phyloP scores from a whole-genome alignment of 306 rosid genomes.

The Fragaria nilgerrensis region DNA sequence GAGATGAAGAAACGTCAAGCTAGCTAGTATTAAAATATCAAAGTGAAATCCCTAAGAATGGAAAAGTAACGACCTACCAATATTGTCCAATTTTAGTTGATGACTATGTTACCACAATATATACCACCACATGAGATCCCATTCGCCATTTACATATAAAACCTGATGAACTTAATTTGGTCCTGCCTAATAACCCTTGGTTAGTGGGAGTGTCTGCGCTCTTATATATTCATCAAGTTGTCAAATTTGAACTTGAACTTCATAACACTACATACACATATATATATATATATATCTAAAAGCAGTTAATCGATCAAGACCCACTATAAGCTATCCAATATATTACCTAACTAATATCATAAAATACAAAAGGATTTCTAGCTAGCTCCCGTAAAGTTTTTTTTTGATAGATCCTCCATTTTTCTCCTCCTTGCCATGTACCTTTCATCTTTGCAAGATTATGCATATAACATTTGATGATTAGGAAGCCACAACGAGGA shows the following conservation, averaged over 20 bases:
- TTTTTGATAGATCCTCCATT: neutral
- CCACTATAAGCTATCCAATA: slow-evolving; percentile 3
- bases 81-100: neutral
- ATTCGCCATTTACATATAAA: neutral
- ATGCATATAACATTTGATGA: neutral
- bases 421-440: neutral
- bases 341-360: neutral
- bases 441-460: slow-evolving; percentile 14
- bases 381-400: neutral
- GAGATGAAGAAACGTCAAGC: neutral
- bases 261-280: neutral
- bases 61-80: slow-evolving; percentile 11
- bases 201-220: slow-evolving; percentile 3
- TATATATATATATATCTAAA: neutral
- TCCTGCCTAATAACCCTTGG: neutral
- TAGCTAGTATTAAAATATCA: neutral
- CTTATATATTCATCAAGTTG: neutral
- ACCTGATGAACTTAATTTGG: neutral
- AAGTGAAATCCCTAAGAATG: neutral
- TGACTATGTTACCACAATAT: slow-evolving; percentile 4
- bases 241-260: neutral
- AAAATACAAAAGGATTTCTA: neutral
- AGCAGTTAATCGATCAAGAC: neutral
- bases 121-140: neutral
- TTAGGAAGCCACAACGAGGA: neutral